Base-by-base conservation (phyloP, 2,329 filamentous ascomycete genomes). In the Fusarium falciforme region DNA sequence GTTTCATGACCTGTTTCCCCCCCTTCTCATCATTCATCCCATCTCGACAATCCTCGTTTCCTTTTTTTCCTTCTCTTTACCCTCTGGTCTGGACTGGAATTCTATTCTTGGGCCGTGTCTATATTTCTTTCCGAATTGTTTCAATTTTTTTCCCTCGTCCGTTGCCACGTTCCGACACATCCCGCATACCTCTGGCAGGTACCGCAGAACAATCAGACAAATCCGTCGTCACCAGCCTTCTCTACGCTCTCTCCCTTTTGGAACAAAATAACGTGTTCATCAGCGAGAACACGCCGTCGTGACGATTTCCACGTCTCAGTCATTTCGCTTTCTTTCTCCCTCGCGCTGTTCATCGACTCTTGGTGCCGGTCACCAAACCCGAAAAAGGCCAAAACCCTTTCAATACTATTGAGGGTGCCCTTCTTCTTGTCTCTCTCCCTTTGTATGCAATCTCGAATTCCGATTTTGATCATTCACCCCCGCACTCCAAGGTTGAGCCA, bases 121-220 rank as follows among this genome's bases (percentile, higher is more conserved):
- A 22, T 27, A 38, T 55, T 52, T 44, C 72, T 61, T 59, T 67
- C 49, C 42, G n/a, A 52, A 33, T 49, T 27, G 29, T 55, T 31
- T 57, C 33, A 31, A 47, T 47, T 25, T 57, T 57, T 27, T 38
- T 7, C 55, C 70, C 71, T 33, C 12, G 31, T 33, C 31, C 36
- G 36, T 38, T n/a, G 8, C 40, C 40, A 63, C 71, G 71, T 74
- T 74, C 71, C 67, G 59, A 73, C 64, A 61, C 33, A 31, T 71
- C 67, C 72, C 71, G 72, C 70, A 75, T 75, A 75, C 72, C 73
- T 75, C 70, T 75, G 73, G 73, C 70, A 75, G 73, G 73, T 75
- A 75, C 61, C 63, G 55, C 52, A 70, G 14, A 20, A 40, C 40
- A 42, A 42, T 42, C 38, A 42, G 40, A 55, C 54, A 54, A 59